Evolutionary conservation across 345 rosid species (phyloP).

Genomic region (Lumnitzera racemosa): DNA sequence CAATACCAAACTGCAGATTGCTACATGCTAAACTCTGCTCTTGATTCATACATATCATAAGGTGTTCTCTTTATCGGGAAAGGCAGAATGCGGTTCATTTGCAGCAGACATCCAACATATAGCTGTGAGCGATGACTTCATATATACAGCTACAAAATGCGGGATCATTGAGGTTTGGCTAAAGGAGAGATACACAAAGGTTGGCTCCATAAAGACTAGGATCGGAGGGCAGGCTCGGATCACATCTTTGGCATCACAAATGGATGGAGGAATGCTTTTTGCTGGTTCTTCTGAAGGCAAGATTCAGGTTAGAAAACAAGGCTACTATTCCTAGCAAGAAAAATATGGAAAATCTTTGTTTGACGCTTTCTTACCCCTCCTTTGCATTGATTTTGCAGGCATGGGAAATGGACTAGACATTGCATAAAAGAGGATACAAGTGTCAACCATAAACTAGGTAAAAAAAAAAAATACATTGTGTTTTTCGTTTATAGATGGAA

Average conservation of each 20-base stretch:
- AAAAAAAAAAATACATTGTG: neutral
- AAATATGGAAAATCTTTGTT: too few relatives aligned
- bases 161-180: slow-evolving; percentile 57
- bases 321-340: neutral
- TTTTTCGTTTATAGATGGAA: too few relatives aligned
- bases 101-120: slow-evolving; percentile 29
- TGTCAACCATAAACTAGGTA: neutral
- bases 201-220: slow-evolving; percentile 26
- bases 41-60: slow-evolving; percentile 9
- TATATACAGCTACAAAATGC: slow-evolving; percentile 44
- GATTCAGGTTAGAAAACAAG: slow-evolving; percentile 32
- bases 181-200: slow-evolving; percentile 27
- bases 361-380: neutral
- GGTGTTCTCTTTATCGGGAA: slow-evolving; percentile 35
- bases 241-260: slow-evolving; percentile 32
- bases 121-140: slow-evolving; percentile 36
- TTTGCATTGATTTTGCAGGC: slow-evolving; percentile 22
- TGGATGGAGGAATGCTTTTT: slow-evolving; percentile 42
- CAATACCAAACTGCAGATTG: too few relatives aligned
- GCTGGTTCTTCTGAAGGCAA: slow-evolving; percentile 55
- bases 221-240: slow-evolving; percentile 29
- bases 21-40: too few relatives aligned
- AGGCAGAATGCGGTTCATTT: slow-evolving; percentile 30
- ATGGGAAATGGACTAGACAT: slow-evolving; percentile 36
- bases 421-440: neutral